These are phyloP conservation scores for Saccharomyces cerevisiae DNA, from an alignment of 805 yeast species.

Conservation along the genomic window DNA sequence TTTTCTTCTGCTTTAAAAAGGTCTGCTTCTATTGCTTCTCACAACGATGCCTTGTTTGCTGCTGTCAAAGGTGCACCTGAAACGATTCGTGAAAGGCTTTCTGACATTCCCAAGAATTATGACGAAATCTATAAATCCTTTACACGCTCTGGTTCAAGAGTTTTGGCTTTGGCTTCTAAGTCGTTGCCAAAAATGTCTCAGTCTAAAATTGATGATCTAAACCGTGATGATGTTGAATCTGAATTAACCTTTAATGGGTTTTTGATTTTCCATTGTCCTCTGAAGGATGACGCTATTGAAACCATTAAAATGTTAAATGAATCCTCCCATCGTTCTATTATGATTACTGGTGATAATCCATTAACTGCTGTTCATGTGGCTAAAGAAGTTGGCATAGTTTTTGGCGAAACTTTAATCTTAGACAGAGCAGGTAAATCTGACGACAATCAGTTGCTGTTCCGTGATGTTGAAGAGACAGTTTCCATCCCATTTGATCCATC, in stretches of 20 bases:
- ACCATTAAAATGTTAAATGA: slow-evolving; percentile 88
- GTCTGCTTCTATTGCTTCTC: slow-evolving; percentile 75
- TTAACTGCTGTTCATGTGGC: slow-evolving; percentile 98
- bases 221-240: slow-evolving; percentile 70
- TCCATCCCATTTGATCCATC: slow-evolving; percentile 58
- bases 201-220: slow-evolving; percentile 46
- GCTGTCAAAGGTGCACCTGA: slow-evolving; percentile 98
- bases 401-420: slow-evolving; percentile 73
- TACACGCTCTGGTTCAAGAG: slow-evolving; percentile 94
- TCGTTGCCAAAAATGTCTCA: slow-evolving; percentile 46
- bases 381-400: slow-evolving; percentile 79
- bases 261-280: slow-evolving; percentile 93
- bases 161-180: slow-evolving; percentile 88
- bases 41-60: slow-evolving; percentile 52
- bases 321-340: slow-evolving; percentile 88
- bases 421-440: slow-evolving; percentile 75
- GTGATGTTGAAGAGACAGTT: slow-evolving; percentile 70
- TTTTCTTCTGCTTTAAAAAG: slow-evolving; percentile 93
- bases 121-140: slow-evolving; percentile 82
- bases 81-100: slow-evolving; percentile 73
- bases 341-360: slow-evolving; percentile 99
- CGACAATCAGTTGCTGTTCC: slow-evolving; percentile 60
- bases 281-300: slow-evolving; percentile 86
- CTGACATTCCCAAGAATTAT: slow-evolving; percentile 63
- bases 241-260: slow-evolving; percentile 80